Evolutionary conservation across 1,284 basidiomycete species (phyloP).

Genomic region (Ustilago nuda): DNA sequence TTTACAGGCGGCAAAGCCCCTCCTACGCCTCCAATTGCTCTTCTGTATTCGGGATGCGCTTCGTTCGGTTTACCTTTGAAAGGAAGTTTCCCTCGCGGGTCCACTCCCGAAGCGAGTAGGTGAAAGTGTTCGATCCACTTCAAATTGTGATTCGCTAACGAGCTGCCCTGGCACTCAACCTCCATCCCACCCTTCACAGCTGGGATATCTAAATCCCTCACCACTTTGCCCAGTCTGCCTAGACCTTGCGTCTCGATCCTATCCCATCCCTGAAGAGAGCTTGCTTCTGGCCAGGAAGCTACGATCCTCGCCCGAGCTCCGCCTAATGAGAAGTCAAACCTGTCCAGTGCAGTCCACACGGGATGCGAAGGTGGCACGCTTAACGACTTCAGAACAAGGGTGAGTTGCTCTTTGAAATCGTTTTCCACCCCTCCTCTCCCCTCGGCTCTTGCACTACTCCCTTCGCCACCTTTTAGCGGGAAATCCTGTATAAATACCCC

Average conservation of each 20-base stretch:
- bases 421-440: not conserved
- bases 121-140: conserved; percentile 67
- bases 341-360: conserved; percentile 19
- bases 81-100: conserved; percentile 42
- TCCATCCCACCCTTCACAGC: conserved; percentile 5
- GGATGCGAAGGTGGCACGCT: conserved; percentile 53
- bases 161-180: conserved; percentile 64
- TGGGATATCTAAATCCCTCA: conserved; percentile 34
- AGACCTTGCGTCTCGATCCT: conserved; percentile 58
- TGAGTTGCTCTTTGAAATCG: conserved; percentile 49
- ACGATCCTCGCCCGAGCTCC: conserved; percentile 50
- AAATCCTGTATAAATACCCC: conserved; percentile 65
- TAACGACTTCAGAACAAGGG: conserved; percentile 47
- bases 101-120: conserved; percentile 50
- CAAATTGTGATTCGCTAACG: conserved; percentile 55
- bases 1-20: conserved; percentile 47
- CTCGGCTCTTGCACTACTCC: not conserved
- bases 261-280: conserved; percentile 51
- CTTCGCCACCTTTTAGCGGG: conserved; percentile 18
- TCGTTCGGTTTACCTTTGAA: conserved; percentile 38
- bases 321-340: conserved; percentile 38
- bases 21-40: conserved; percentile 2
- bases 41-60: conserved; percentile 29
- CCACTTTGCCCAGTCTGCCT: conserved; percentile 54
- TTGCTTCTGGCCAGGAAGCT: conserved; percentile 52